Base-by-base conservation (phyloP, 2,329 filamentous ascomycete genomes). In the Xylariomycetidae sp. region DNA sequence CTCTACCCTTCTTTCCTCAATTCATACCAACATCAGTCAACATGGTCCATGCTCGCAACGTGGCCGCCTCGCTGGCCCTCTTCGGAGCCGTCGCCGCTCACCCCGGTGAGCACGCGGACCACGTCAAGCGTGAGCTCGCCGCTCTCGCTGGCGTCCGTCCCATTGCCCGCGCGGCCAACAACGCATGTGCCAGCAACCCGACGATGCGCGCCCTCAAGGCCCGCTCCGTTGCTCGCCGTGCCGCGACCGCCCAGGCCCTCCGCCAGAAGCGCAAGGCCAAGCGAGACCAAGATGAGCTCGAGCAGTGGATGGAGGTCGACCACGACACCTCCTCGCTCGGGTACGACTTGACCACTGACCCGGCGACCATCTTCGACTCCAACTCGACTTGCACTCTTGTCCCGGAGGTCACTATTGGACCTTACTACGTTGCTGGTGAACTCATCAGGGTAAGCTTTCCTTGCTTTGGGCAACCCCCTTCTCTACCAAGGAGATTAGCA, bases 171-270 rank as follows among this genome's bases (percentile, higher is more conserved):
- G 54, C 60, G 27, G 58, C 59, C 15, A 51, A 65, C 16, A 51
- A 52, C 19, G 49, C 56, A 30, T 65, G 61, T 23, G 52, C 57
- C 3, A 49, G 53, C 6, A 49, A 51, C 20, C 49, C 63, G 15
- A 53, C 53, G 37, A 49, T 53, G 10, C 53, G 57, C 19, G 61
- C 58, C 25, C 54, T 63, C 14, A 56, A 62, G 43, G 50, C 51
- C 32, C 50, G 54, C 14, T 59, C 61, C 26, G 52, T 54, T 29
- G 54, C 55, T 23, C 59, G 63, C 14, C 59, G 64, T 30, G 53
- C 50, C 10, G 58, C 53, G 22, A 47, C 56, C 12, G 59, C 58
- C 8, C 48, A 60, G 20, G 46, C 47, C 25, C 51, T 64, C 29
- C 56, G 61, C 19, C 45, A 57, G 37, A 59, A 62, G 54, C 53